These are phyloP conservation scores for Quercus ilex DNA, from an alignment of 306 rosid genomes.

Conservation along the genomic window DNA sequence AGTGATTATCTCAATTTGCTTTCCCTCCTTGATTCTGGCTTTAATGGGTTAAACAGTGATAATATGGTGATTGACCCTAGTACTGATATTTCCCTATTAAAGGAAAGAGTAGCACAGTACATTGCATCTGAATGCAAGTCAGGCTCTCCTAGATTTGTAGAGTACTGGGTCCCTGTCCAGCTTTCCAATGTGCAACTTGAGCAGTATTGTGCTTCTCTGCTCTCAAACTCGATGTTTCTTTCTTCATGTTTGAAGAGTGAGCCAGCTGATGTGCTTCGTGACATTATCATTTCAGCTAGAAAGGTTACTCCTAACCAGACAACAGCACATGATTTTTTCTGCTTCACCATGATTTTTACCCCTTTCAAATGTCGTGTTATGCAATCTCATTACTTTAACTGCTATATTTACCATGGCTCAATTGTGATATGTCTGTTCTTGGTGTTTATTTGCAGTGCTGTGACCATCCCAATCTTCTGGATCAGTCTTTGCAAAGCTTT, in stretches of 20 bases:
- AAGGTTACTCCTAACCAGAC: slow-evolving; percentile 14
- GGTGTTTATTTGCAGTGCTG: slow-evolving; percentile 37
- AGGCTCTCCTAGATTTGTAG: slow-evolving; percentile 30
- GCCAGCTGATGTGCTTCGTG: slow-evolving; percentile 26
- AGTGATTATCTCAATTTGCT: slow-evolving; percentile 34
- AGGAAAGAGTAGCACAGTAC: slow-evolving; percentile 31
- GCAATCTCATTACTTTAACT: slow-evolving; percentile 3
- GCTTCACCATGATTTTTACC: neutral
- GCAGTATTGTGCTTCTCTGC: slow-evolving; percentile 45
- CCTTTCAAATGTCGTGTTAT: slow-evolving; percentile 3
- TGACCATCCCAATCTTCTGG: slow-evolving; percentile 38
- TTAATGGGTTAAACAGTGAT: slow-evolving; percentile 9
- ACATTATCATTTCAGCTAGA: slow-evolving; percentile 32
- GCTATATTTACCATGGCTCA: neutral
- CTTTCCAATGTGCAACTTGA: slow-evolving; percentile 46
- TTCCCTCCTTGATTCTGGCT: slow-evolving; percentile 29
- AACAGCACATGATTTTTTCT: neutral
- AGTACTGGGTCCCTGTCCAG: slow-evolving; percentile 48
- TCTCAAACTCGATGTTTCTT: slow-evolving; percentile 31
- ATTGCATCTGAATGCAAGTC: slow-evolving; percentile 26
- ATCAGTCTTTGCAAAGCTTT: slow-evolving; percentile 23
- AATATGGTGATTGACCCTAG: neutral
- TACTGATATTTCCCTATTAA: slow-evolving; percentile 30
- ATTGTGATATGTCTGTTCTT: slow-evolving; percentile 12
- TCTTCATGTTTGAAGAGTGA: slow-evolving; percentile 30